Conservation (phyloP, 2,329 filamentous ascomycete species). For the Aspergillus quadricinctus region DNA sequence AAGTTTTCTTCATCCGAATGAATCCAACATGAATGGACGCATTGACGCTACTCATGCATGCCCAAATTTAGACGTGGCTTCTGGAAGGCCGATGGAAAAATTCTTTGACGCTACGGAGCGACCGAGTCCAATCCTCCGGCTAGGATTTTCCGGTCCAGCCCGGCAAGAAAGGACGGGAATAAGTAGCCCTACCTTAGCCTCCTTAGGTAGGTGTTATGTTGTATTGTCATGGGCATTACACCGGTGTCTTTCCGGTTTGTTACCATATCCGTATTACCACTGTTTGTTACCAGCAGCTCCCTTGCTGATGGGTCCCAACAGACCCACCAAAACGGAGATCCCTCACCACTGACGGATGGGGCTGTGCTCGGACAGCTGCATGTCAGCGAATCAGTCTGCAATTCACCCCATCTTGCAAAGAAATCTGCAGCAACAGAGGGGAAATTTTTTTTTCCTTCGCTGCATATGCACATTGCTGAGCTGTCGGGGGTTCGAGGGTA, state of each 20-base stretch:
- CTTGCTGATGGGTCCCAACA: background rate
- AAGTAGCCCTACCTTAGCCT: too few relatives aligned
- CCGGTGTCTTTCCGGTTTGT: background rate
- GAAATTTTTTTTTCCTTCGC: constrained; percentile 2
- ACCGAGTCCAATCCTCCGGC: background rate
- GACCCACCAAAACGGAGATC: background rate
- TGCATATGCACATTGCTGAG: constrained; percentile 2
- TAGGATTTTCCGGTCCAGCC: background rate
- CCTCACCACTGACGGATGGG: background rate
- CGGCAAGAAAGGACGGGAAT: too few relatives aligned
- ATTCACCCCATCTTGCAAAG: background rate
- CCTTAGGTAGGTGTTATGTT: background rate
- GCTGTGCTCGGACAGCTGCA: background rate
- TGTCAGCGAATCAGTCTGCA: background rate
- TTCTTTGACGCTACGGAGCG: background rate
- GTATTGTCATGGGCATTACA: background rate
- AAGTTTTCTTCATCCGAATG: background rate
- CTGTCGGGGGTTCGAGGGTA: background rate
- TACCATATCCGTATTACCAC: background rate
- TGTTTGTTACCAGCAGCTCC: background rate
- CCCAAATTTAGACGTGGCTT: background rate
- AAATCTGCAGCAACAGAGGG: background rate
- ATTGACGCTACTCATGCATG: background rate
- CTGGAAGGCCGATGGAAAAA: background rate
- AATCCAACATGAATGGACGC: background rate